phyloP scores from a whole-genome alignment of 768 basidiomycete species.

The Gautieria morchelliformis region DNA sequence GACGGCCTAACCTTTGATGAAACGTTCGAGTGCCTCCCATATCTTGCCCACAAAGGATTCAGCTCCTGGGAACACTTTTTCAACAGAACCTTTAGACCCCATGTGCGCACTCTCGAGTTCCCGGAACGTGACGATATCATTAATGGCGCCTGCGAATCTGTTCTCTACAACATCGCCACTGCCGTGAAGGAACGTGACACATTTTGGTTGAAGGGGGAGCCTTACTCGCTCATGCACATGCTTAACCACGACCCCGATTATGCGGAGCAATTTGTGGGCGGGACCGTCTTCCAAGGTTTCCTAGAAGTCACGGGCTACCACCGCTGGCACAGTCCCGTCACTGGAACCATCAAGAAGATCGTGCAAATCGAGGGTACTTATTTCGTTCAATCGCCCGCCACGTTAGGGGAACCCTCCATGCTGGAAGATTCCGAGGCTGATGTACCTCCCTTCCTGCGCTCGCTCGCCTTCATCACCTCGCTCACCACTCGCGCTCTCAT shows the following conservation, averaged over 20 bases:
- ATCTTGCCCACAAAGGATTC: slow-evolving; percentile 32
- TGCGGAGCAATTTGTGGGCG: slow-evolving; percentile 38
- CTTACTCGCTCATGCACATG: slow-evolving; percentile 51
- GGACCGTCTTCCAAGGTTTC: slow-evolving; percentile 48
- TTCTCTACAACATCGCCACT: slow-evolving; percentile 30
- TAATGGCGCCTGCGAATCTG: slow-evolving; percentile 45
- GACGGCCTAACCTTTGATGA: slow-evolving; percentile 23
- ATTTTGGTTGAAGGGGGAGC: slow-evolving; percentile 56
- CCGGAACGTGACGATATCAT: slow-evolving; percentile 36
- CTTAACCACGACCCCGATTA: slow-evolving; percentile 31
- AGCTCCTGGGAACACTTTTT: slow-evolving; percentile 50
- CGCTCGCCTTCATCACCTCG: slow-evolving; percentile 33
- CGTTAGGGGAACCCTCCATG: slow-evolving; percentile 17
- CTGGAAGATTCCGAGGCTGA: slow-evolving; percentile 8
- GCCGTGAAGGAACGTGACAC: slow-evolving; percentile 32
- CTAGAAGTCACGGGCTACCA: slow-evolving; percentile 47
- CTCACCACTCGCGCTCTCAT: slow-evolving; percentile 42
- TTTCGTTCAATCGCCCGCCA: slow-evolving; percentile 30
- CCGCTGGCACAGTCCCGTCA: slow-evolving; percentile 54
- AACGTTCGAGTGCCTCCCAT: slow-evolving; percentile 33
- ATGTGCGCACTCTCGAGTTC: slow-evolving; percentile 13
- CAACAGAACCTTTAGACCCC: slow-evolving; percentile 25
- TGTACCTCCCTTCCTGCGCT: slow-evolving; percentile 12
- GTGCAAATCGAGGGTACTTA: slow-evolving; percentile 43
- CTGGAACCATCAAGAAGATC: slow-evolving; percentile 31